Conservation (phyloP, 2,329 filamentous ascomycete species). For the Monosporascus sp. region DNA sequence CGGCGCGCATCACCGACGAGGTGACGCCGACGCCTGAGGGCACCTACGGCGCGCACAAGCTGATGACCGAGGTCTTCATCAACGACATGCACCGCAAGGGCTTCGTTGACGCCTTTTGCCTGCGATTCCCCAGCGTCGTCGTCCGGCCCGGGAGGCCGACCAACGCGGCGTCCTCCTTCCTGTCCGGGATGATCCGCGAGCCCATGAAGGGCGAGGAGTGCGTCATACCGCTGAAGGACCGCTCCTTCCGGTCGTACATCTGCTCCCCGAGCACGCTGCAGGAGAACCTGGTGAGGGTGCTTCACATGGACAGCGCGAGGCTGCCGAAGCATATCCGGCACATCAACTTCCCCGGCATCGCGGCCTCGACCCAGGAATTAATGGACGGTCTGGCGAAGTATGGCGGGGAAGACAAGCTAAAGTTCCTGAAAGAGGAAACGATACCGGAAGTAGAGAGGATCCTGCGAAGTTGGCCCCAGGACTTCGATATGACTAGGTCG, state of each 20-base stretch:
- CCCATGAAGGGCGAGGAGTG: slow-evolving; percentile 50
- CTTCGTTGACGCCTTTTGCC: slow-evolving; percentile 50
- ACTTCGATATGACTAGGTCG: slow-evolving; percentile 48
- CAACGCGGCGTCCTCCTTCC: slow-evolving; percentile 57
- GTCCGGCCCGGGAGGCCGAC: slow-evolving; percentile 57
- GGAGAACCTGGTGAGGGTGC: slow-evolving; percentile 46
- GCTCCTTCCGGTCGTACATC: slow-evolving; percentile 47
- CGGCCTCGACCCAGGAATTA: slow-evolving; percentile 54
- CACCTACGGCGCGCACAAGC: slow-evolving; percentile 59
- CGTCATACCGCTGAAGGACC: slow-evolving; percentile 45
- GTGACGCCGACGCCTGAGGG: slow-evolving; percentile 54
- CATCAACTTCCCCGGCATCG: slow-evolving; percentile 54
- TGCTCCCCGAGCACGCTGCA: slow-evolving; percentile 48
- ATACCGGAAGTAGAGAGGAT: slow-evolving; percentile 51
- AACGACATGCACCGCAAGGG: slow-evolving; percentile 59
- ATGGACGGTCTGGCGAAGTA: slow-evolving; percentile 52
- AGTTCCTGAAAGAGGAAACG: slow-evolving; percentile 48
- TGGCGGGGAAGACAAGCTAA: slow-evolving; percentile 49
- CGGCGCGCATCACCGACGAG: slow-evolving; percentile 43
- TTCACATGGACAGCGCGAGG: slow-evolving; percentile 32
- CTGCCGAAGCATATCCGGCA: slow-evolving; percentile 43
- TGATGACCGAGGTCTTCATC: slow-evolving; percentile 55
- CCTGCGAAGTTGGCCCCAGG: slow-evolving; percentile 54
- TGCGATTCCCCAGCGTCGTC: slow-evolving; percentile 57
- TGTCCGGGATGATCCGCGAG: slow-evolving; percentile 60